Conservation (phyloP, 1,139 yeast species). For the Zygoascus sp. region DNA sequence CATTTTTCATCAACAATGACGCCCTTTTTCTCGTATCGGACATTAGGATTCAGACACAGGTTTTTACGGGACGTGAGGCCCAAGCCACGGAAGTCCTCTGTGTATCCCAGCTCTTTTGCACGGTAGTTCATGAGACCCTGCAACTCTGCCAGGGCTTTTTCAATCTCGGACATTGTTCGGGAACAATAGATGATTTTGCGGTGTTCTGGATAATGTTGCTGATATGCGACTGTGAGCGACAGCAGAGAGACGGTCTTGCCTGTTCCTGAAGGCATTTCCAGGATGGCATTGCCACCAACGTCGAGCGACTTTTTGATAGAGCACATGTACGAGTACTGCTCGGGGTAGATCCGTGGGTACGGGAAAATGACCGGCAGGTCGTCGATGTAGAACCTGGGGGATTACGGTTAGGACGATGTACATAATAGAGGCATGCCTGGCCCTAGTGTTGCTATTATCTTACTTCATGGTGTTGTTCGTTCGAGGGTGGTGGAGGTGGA, state of each 20-base stretch:
- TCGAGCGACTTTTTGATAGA: constrained; percentile 90
- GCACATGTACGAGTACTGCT: constrained; percentile 95
- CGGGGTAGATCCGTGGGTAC: constrained; percentile 96
- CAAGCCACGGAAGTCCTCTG: constrained; percentile 79
- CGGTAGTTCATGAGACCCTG: constrained; percentile 84
- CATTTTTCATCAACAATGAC: constrained; percentile 93
- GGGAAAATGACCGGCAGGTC: constrained; percentile 95
- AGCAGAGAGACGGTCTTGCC: constrained; percentile 93
- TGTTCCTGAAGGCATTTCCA: constrained; percentile 99
- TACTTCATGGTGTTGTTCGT: constrained; percentile 15
- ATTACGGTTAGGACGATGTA: no score
- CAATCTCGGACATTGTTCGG: constrained; percentile 99
- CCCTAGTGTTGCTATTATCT: no score
- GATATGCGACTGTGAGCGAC: constrained; percentile 91
- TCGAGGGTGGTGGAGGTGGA: neutral
- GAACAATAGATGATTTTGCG: constrained; percentile 94
- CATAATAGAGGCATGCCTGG: no score
- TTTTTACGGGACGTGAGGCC: constrained; percentile 94
- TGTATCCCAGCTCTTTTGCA: constrained; percentile 72
- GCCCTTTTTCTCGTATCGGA: constrained; percentile 88
- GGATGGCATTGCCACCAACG: constrained; percentile 94
- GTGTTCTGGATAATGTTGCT: constrained; percentile 91
- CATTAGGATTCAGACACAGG: constrained; percentile 83
- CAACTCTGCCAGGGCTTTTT: constrained; percentile 93
- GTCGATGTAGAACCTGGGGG: constrained; percentile 76